These are phyloP conservation scores for Bertia moriformis DNA, from an alignment of 2,329 filamentous ascomycete species.

Conservation along the genomic window DNA sequence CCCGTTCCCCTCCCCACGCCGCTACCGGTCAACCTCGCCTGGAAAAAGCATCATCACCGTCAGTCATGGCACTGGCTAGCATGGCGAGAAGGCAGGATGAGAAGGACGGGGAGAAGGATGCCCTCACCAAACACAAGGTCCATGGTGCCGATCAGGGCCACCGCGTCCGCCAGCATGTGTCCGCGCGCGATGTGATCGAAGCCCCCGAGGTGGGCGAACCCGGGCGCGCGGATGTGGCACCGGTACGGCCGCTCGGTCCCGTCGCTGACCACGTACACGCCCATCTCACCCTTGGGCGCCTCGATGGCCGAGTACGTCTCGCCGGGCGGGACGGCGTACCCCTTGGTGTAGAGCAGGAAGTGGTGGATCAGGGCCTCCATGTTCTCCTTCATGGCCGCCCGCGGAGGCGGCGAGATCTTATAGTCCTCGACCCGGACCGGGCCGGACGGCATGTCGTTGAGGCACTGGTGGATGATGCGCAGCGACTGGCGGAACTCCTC, in stretches of 20 bases:
- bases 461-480: conserved; percentile 94
- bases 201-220: conserved; percentile 84
- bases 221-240: conserved; percentile 92
- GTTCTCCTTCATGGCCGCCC: conserved; percentile 99
- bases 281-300: conserved; percentile 99
- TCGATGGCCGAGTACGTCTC: conserved; percentile 98
- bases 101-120: not conserved
- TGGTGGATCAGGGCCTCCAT: conserved; percentile 99
- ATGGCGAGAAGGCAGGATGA: not conserved
- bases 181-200: conserved; percentile 90
- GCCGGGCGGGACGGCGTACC: conserved; percentile 88
- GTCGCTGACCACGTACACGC: conserved; percentile 88
- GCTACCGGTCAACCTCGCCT: not conserved
- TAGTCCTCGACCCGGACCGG: conserved; percentile 95
- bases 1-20: no score
- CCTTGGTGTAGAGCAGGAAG: conserved; percentile 97
- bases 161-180: conserved; percentile 87
- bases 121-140: conserved; percentile 72
- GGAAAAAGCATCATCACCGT: no score
- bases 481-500: conserved; percentile 98
- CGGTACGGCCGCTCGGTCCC: conserved; percentile 92
- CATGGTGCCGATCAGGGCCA: conserved; percentile 86
- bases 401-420: conserved; percentile 88
- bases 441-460: conserved; percentile 96
- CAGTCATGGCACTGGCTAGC: not conserved